Evolutionary conservation across 2,329 filamentous ascomycete species (phyloP).

Genomic region (Fusarium chaquense): DNA sequence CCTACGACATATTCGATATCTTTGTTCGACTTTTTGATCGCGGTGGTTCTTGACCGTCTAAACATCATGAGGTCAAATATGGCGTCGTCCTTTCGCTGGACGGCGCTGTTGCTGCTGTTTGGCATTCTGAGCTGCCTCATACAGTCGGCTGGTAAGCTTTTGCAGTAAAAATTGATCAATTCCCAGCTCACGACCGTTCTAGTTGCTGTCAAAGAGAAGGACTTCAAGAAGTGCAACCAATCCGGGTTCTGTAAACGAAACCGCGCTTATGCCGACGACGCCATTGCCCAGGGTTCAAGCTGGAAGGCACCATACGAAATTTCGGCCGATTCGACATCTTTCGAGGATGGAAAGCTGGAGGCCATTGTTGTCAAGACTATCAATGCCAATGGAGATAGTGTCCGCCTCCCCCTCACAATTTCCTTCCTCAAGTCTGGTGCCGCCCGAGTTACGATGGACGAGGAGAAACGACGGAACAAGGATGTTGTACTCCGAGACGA

Average conservation of each 20-base stretch:
- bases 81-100: conserved; percentile 72
- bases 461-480: conserved; percentile 88
- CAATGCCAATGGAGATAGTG: conserved; percentile 70
- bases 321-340: conserved; percentile 75
- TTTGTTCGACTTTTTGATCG: conserved; percentile 15
- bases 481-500: conserved; percentile 88
- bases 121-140: conserved; percentile 70
- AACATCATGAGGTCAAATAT: conserved; percentile 63
- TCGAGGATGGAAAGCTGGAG: conserved; percentile 83
- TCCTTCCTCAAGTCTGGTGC: conserved; percentile 92
- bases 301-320: conserved; percentile 88
- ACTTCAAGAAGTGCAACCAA: conserved; percentile 97
- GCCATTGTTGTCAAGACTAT: conserved; percentile 86
- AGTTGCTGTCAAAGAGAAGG: conserved; percentile 93
- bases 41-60: conserved; percentile 34
- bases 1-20: conserved; percentile 4
- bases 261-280: conserved; percentile 86
- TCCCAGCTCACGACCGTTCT: conserved; percentile 37
- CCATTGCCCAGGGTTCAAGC: conserved; percentile 69
- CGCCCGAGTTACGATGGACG: conserved; percentile 88
- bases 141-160: conserved; percentile 70
- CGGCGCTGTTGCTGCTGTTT: conserved; percentile 70
- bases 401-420: conserved; percentile 84
- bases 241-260: conserved; percentile 98
- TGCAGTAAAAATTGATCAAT: no score